phyloP scores from a whole-genome alignment of 2,329 filamentous ascomycete genomes.

The Teratosphaeria destructans region DNA sequence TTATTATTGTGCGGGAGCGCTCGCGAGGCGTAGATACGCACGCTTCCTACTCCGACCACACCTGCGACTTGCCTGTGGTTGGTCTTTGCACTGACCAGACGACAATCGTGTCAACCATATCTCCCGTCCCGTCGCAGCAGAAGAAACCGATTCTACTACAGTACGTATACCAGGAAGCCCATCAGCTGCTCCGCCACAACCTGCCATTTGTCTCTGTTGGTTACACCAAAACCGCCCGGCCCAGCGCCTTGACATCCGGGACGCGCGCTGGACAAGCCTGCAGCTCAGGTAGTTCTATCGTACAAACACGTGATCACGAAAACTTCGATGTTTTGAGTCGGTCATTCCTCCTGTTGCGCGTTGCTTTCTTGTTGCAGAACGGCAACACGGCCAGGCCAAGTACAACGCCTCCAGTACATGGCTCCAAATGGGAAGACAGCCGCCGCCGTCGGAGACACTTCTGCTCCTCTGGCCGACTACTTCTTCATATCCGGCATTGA shows the following conservation, averaged over 20 bases:
- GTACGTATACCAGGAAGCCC: neutral
- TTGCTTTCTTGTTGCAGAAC: neutral
- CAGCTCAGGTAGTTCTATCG: neutral
- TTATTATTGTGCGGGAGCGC: neutral
- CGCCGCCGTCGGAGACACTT: slow-evolving; percentile 20
- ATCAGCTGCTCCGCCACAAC: neutral
- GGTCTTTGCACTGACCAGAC: neutral
- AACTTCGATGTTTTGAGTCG: neutral
- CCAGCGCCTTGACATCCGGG: neutral
- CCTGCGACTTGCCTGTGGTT: neutral
- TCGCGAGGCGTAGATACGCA: neutral
- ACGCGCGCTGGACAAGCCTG: neutral
- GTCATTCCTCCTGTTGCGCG: neutral
- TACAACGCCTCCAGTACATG: neutral
- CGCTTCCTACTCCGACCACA: neutral
- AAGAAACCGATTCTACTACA: neutral
- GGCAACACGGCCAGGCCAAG: neutral
- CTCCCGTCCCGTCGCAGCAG: neutral
- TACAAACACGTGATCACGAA: neutral
- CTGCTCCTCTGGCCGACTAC: slow-evolving; percentile 52
- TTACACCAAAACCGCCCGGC: neutral
- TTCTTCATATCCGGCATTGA: slow-evolving; percentile 53
- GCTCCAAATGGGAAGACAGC: neutral
- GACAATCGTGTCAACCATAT: neutral
- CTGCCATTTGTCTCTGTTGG: neutral